Conservation (phyloP, 805 yeast species). For the Scheffersomyces ergatensis region DNA sequence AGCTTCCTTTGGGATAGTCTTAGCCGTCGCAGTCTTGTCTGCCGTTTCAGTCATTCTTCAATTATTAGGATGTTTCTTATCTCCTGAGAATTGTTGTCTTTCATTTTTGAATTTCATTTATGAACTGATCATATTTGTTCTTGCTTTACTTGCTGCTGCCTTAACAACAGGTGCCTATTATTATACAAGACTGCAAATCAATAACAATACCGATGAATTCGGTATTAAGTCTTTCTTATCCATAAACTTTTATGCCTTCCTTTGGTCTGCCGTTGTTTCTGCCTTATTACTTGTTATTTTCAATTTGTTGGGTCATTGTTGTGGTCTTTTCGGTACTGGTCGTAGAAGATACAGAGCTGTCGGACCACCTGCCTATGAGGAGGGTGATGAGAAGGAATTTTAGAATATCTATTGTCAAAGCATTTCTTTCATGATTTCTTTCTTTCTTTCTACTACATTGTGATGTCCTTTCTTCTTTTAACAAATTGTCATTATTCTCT, state of each 20-base stretch:
- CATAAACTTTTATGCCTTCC: constrained; percentile 50
- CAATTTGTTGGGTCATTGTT: constrained; percentile 39
- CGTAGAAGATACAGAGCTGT: constrained; percentile 24
- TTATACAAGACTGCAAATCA: constrained; percentile 49
- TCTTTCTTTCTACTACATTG: too few species aligned
- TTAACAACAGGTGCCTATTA: constrained; percentile 63
- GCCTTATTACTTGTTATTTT: constrained; percentile 27
- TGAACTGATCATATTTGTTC: constrained; percentile 44
- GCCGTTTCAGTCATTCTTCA: constrained; percentile 51
- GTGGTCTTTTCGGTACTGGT: constrained; percentile 35
- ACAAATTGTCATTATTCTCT: too few species aligned
- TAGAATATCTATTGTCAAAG: too few species aligned
- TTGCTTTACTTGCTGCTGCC: constrained; percentile 48
- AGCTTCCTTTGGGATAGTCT: constrained; percentile 51
- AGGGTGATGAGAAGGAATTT: too few species aligned
- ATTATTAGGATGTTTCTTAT: constrained; percentile 38
- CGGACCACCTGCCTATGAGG: constrained; percentile 23
- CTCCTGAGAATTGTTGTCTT: constrained; percentile 43
- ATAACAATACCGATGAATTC: constrained; percentile 41
- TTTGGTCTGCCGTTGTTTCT: constrained; percentile 64
- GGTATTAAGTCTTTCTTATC: constrained; percentile 59
- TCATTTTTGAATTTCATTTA: constrained; percentile 43
- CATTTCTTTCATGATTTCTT: too few species aligned
- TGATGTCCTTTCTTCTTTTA: too few species aligned
- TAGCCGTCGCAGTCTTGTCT: constrained; percentile 29